Evolutionary conservation across 345 rosid species (phyloP).

Genomic region (Dovyalis caffra): DNA sequence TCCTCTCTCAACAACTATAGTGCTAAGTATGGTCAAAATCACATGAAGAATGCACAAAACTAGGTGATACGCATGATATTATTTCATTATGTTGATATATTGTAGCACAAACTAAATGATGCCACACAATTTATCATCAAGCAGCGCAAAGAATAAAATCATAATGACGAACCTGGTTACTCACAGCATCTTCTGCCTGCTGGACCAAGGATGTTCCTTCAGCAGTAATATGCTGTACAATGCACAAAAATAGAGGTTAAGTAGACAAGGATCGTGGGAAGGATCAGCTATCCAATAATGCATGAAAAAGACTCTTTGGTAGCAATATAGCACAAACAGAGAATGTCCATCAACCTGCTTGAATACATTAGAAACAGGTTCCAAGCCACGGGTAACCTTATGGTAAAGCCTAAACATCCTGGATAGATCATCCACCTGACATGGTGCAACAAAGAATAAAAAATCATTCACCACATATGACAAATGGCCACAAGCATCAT

Average conservation of each 20-base stretch:
- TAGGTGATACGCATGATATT: not conserved
- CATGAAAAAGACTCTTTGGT: not conserved
- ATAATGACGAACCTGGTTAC: constrained; percentile 50
- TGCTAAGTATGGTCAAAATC: not conserved
- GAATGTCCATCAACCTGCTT: constrained; percentile 62
- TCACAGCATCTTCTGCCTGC: constrained; percentile 91
- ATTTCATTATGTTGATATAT: not conserved
- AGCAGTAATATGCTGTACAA: constrained; percentile 75
- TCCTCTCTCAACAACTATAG: not conserved
- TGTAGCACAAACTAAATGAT: not conserved
- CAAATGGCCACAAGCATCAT: not conserved
- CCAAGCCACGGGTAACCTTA: constrained; percentile 71
- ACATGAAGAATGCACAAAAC: not conserved
- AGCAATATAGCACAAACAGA: constrained; percentile 20
- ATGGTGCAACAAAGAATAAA: constrained; percentile 3
- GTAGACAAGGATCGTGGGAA: not conserved
- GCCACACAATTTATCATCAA: not conserved
- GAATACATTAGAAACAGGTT: constrained; percentile 75
- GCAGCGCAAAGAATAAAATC: not conserved
- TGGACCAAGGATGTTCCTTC: constrained; percentile 86
- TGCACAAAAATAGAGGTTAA: not conserved
- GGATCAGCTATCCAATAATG: constrained; percentile 4
- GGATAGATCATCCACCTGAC: constrained; percentile 87
- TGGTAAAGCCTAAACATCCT: constrained; percentile 92
- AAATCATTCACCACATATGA: not conserved